These are phyloP conservation scores for Bipolaris gigantea DNA, from an alignment of 2,329 filamentous ascomycete genomes.

Conservation along the genomic window DNA sequence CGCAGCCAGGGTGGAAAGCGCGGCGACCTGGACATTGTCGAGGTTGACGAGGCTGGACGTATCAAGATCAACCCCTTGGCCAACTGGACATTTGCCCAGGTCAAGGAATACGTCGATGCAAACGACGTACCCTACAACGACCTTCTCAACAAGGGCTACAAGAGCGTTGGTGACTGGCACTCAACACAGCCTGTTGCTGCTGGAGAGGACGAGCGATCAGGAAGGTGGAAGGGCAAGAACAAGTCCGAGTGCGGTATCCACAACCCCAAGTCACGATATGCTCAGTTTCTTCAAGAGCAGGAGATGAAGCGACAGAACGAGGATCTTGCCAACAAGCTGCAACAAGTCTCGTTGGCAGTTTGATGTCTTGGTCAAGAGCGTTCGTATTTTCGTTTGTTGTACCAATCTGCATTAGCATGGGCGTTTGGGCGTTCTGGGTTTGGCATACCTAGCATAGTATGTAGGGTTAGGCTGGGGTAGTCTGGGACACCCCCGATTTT, in stretches of 20 bases:
- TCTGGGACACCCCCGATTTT: conserved; percentile 6
- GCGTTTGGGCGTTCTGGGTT: background rate
- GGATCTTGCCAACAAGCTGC: conserved; percentile 33
- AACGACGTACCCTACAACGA: conserved; percentile 92
- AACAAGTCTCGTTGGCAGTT: conserved; percentile 34
- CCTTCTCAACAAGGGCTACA: conserved; percentile 91
- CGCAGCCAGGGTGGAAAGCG: conserved; percentile 92
- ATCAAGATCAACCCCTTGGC: conserved; percentile 98
- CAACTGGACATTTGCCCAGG: conserved; percentile 89
- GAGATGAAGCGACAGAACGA: conserved; percentile 61
- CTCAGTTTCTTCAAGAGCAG: conserved; percentile 76
- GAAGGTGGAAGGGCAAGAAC: conserved; percentile 91
- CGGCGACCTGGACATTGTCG: conserved; percentile 85
- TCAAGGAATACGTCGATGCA: conserved; percentile 82
- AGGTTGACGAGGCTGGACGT: conserved; percentile 86
- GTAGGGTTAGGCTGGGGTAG: conserved; percentile 38
- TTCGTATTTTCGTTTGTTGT: background rate
- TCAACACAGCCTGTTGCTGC: conserved; percentile 86
- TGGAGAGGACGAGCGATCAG: conserved; percentile 92
- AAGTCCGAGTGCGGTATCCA: conserved; percentile 99
- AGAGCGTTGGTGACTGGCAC: conserved; percentile 98
- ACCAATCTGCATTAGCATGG: conserved; percentile 22
- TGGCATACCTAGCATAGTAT: conserved; percentile 32
- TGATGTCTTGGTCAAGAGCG: conserved; percentile 10
- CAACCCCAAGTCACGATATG: conserved; percentile 94